phyloP scores from a whole-genome alignment of 225 moss, liverwort and hornwort species.

The Ulota crispa region DNA sequence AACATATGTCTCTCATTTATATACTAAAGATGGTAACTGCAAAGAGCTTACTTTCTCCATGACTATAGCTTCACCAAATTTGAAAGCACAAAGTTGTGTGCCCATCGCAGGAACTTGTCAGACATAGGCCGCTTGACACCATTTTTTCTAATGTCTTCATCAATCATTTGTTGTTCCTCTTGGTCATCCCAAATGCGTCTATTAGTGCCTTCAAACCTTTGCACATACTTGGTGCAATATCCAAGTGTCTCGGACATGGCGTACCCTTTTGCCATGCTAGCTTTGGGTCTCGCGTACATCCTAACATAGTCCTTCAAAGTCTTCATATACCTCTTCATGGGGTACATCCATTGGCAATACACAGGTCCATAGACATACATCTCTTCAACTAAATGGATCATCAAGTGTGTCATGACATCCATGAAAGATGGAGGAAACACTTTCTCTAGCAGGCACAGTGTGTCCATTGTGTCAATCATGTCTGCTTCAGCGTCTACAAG shows the following conservation, averaged over 20 bases:
- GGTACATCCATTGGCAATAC: not conserved
- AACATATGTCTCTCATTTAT: not conserved
- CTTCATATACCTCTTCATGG: not conserved
- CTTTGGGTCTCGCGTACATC: not conserved
- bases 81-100: not conserved
- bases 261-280: not conserved
- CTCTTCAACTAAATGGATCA: not conserved
- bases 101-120: accelerated
- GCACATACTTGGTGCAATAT: not conserved
- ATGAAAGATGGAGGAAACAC: too few relatives aligned
- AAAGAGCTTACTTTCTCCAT: not conserved
- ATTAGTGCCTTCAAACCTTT: not conserved
- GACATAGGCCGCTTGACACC: not conserved
- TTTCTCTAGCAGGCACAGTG: not conserved
- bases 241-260: not conserved
- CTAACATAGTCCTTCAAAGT: not conserved
- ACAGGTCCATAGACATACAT: not conserved
- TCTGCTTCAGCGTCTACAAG: too few relatives aligned
- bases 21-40: not conserved
- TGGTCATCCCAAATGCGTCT: not conserved
- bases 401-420: too few relatives aligned
- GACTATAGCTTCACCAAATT: not conserved
- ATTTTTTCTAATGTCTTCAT: not conserved
- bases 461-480: too few relatives aligned
- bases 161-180: not conserved